Base-by-base conservation (phyloP, 768 basidiomycete species). In the Boletellus ananas region DNA sequence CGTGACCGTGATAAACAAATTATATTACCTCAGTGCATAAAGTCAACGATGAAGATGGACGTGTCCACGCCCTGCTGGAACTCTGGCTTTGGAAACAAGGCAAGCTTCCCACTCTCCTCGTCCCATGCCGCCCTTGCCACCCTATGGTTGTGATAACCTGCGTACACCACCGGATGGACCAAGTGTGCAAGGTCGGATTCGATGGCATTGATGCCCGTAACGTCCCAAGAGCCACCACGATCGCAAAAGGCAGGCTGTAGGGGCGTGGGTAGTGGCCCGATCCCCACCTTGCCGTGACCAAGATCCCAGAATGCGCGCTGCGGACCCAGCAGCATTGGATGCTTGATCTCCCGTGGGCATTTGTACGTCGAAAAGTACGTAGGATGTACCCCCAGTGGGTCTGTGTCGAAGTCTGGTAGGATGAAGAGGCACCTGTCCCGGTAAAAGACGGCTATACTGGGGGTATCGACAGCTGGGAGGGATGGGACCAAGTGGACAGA, bases 221-320 rank as follows among this genome's bases (percentile, higher is more conserved):
- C 17, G 20, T 55, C 47, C 38, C 42, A 55, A 17, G 45, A 29
- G 18, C 39, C 47, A 29, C 29, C 11, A 25, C n/a, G 13, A 8
- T 52, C 47, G 35, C 18, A 48, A 31, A 54, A 54, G 7, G 34
- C 43, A 2, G 54, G 50, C 3, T 45, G 43, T 8, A 43, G 13
- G 9, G 54, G 50, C 9, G 47, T n/a, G 3, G 54, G 50, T 11
- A 51, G 18, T 10, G 36, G 29, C 7, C 54, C 43, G 4, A 51
- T 51, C 1, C 46, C 50, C 18, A 55, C 33, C 16, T 47, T 34
- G 8, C 49, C 50, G 21, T 25, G 46, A 14, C 54, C 54, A 21
- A 47, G 49, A 21, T 55, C 54, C 54, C 54, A 55, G 29, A 55
- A 55, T 29, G 54, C 54, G 39, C 54, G 50, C 13, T 55, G 50